A percentile compares a stretch with the other conserved stretches of the same genome.
phyloP scores from a whole-genome alignment of 257 asterid genomes.

The Solanum chilense region DNA sequence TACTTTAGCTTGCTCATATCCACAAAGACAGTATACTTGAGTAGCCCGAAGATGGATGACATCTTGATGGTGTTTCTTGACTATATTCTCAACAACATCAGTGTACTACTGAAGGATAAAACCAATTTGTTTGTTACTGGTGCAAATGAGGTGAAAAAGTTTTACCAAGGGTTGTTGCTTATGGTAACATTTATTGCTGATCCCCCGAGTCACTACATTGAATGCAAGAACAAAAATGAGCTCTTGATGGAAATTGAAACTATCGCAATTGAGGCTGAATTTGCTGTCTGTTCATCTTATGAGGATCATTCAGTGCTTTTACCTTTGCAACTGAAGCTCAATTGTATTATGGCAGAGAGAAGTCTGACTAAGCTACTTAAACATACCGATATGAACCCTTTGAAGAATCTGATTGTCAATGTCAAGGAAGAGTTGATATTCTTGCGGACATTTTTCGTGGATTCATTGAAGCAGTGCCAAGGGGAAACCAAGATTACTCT shows the following conservation, averaged over 20 bases:
- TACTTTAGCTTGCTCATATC: background rate
- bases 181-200: background rate
- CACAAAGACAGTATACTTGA: background rate
- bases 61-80: background rate
- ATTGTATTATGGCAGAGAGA: background rate
- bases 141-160: background rate
- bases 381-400: background rate
- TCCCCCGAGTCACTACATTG: background rate
- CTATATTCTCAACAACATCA: background rate
- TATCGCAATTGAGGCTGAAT: background rate
- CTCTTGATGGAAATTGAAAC: background rate
- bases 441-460: background rate
- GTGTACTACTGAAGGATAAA: background rate
- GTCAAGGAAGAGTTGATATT: background rate
- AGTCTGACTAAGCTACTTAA: background rate
- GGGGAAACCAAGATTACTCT: background rate
- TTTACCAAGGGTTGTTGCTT: background rate
- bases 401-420: background rate
- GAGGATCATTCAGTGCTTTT: background rate
- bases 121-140: background rate
- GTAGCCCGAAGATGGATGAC: background rate
- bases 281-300: background rate
- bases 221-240: background rate
- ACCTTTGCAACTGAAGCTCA: background rate
- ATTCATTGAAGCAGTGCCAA: background rate